phyloP scores from a whole-genome alignment of 495 filamentous ascomycete species.

The Penicillium herquei region DNA sequence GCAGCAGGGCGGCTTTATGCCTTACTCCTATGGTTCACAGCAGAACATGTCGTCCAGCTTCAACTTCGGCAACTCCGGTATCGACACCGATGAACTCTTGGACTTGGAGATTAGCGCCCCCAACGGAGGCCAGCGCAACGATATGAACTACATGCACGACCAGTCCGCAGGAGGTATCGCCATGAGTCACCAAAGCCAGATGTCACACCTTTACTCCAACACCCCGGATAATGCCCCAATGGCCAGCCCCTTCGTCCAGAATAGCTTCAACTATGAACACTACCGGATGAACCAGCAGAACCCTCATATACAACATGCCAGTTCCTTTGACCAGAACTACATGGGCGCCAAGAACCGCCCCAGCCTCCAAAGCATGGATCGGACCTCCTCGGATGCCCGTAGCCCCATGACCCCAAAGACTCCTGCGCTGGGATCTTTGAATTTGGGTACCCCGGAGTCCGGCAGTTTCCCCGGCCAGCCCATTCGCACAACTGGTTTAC shows the following conservation, averaged over 20 bases:
- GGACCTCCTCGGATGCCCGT: constrained; percentile 65
- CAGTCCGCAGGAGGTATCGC: constrained; percentile 45
- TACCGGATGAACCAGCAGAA: constrained; percentile 62
- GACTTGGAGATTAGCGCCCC: constrained; percentile 51
- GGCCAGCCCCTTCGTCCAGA: constrained; percentile 77
- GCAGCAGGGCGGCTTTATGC: constrained; percentile 53
- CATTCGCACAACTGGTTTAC: constrained; percentile 58
- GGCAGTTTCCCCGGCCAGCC: constrained; percentile 72
- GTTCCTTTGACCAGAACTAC: constrained; percentile 54
- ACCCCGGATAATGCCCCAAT: constrained; percentile 87
- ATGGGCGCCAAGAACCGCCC: constrained; percentile 54
- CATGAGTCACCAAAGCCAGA: constrained; percentile 52
- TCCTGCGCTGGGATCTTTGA: constrained; percentile 55
- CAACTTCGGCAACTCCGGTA: constrained; percentile 54
- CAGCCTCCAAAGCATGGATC: constrained; percentile 62
- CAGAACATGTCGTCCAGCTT: constrained; percentile 53
- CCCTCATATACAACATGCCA: constrained; percentile 49
- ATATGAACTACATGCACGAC: constrained; percentile 47
- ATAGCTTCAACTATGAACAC: constrained; percentile 68
- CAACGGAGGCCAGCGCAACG: constrained; percentile 38
- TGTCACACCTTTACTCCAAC: constrained; percentile 75
- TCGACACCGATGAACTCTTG: constrained; percentile 53
- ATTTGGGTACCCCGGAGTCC: constrained; percentile 62
- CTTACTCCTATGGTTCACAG: constrained; percentile 46
- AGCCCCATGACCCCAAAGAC: constrained; percentile 82